These are phyloP conservation scores for Calonectria crousiana DNA, from an alignment of 2,329 filamentous ascomycete genomes.

Conservation along the genomic window DNA sequence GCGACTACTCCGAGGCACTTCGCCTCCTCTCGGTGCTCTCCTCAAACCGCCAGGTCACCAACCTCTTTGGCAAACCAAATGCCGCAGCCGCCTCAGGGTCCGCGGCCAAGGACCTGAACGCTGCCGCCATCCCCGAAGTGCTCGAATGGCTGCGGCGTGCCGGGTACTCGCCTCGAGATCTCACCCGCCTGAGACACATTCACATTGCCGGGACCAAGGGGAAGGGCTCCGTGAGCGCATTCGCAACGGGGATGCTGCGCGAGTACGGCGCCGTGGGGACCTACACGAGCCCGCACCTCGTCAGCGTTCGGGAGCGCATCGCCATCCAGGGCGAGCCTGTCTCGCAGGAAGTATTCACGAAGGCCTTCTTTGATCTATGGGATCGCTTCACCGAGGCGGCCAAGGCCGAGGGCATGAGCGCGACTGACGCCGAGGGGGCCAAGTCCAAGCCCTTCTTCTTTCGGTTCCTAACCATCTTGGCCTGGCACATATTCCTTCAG, in stretches of 20 bases:
- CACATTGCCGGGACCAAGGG: slow-evolving; percentile 96
- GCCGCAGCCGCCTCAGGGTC: slow-evolving; percentile 46
- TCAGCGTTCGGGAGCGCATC: slow-evolving; percentile 87
- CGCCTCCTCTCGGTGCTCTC: slow-evolving; percentile 80
- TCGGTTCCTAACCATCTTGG: slow-evolving; percentile 89
- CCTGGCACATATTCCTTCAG: slow-evolving; percentile 83
- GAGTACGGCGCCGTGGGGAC: slow-evolving; percentile 71
- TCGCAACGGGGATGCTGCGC: slow-evolving; percentile 82
- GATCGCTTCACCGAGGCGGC: slow-evolving; percentile 65
- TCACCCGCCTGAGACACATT: slow-evolving; percentile 66
- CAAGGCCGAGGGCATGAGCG: slow-evolving; percentile 44
- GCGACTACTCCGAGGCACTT: slow-evolving; percentile 75
- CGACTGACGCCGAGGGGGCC: slow-evolving; percentile 64
- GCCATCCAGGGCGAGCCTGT: slow-evolving; percentile 81
- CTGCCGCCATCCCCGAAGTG: slow-evolving; percentile 84
- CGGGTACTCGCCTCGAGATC: slow-evolving; percentile 71
- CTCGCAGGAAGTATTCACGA: slow-evolving; percentile 75
- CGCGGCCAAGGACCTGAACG: slow-evolving; percentile 71
- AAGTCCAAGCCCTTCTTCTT: slow-evolving; percentile 89
- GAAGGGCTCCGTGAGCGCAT: slow-evolving; percentile 90
- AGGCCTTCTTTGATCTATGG: slow-evolving; percentile 89
- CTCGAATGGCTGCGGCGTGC: slow-evolving; percentile 80
- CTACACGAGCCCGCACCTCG: slow-evolving; percentile 88
- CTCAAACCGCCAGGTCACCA: slow-evolving; percentile 78
- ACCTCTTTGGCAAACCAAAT: slow-evolving; percentile 58